phyloP scores from a whole-genome alignment of 257 asterid species.

The Solanum chilense region DNA sequence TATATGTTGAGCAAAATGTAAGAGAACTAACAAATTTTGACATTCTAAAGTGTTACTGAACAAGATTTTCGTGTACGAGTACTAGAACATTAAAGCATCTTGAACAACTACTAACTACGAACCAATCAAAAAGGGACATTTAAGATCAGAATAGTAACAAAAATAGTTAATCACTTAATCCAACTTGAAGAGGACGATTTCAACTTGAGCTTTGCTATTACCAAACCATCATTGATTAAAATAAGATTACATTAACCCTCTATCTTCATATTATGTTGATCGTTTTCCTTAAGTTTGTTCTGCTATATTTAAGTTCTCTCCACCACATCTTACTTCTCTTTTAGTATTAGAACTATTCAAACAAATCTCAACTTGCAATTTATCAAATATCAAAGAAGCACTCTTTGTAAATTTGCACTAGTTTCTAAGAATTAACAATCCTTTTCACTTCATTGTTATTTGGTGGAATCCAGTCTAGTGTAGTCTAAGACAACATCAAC shows the following conservation, averaged over 20 bases:
- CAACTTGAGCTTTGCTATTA: neutral
- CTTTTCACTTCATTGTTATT: neutral
- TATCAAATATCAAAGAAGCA: neutral
- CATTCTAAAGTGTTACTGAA: neutral
- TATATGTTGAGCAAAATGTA: neutral
- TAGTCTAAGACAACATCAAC: neutral
- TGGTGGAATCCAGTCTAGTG: neutral
- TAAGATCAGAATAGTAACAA: neutral
- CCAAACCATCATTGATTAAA: neutral
- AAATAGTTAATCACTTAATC: neutral
- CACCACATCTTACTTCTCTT: neutral
- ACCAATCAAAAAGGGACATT: neutral
- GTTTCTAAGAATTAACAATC: neutral
- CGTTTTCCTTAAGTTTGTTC: neutral
- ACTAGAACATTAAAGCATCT: neutral
- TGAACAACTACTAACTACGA: neutral
- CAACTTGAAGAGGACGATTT: neutral
- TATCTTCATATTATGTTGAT: neutral
- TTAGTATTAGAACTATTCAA: neutral
- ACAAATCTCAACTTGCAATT: neutral
- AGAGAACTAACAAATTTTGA: neutral
- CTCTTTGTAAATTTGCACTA: neutral
- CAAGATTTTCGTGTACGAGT: neutral
- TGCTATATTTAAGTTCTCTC: neutral
- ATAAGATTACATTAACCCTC: neutral